Evolutionary conservation across 768 basidiomycete genomes (phyloP), one percentile per base, ranked within the genome.

Genomic region (Hortiboletus campestris): DNA sequence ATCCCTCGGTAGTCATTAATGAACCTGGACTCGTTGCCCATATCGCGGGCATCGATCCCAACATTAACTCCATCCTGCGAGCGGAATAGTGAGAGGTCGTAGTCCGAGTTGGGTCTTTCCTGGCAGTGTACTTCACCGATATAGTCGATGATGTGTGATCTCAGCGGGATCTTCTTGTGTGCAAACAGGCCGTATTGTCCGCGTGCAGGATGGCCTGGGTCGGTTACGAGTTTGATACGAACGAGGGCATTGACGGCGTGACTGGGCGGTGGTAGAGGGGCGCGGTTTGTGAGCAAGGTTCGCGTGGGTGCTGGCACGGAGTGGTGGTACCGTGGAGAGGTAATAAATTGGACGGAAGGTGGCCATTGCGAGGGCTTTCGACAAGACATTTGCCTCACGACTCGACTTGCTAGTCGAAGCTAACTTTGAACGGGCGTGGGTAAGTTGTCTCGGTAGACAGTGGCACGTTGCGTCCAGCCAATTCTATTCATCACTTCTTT

Each of bases 1-100:
- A 94, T 76, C 3, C 92, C 91, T 52, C 94, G 81, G 72, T 88
- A 98, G 75, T 96, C 94, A 63, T 97, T 97, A 55, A 92, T 78
- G 67, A 96, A 94, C 64, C 94, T 77, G 1, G 87, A 88, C 69
- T 94, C 91, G 72, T 95, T 97, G 29, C 94, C 94, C 76, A 82
- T 82, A 3, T 42, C 61, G 29, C 76, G 76, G 19, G 93, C 92
- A 67, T 97, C 94, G 39, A 90, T 77, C 2, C 92, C 94, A 19
- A 94, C 80, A 63, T 76, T 86, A 39, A 80, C 65, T 9, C 82
- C 83, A 49, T 78, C 75, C 53, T 75, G 72, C 47, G 79, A 73
- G 35, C 84, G 86, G 67, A 81, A 76, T n/a, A 96, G 78, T 14
- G 86, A 92, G 25, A 96, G 75, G 71, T 96, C 94, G 67, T 96